Conservation (phyloP, 106 monocot species). For the Dendrobium huoshanense region DNA sequence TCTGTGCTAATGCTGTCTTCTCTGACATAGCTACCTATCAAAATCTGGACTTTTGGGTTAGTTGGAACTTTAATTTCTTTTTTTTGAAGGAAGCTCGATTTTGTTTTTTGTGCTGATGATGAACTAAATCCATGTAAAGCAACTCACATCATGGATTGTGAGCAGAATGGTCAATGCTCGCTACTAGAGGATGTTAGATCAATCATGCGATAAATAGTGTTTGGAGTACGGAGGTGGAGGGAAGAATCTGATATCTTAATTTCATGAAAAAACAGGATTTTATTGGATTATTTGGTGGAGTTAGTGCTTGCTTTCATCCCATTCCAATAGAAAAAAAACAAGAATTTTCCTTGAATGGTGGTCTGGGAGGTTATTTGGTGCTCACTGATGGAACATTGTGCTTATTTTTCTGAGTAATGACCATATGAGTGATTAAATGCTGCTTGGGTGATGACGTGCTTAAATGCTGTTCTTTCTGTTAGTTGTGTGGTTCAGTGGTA, state of each 20-base stretch:
- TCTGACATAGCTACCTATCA: neutral
- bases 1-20: neutral
- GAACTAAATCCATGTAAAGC: neutral
- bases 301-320: neutral
- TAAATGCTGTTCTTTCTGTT: neutral
- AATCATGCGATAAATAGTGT: neutral
- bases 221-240: neutral
- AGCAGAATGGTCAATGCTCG: neutral
- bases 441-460: too few species aligned
- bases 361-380: neutral
- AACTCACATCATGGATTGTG: neutral
- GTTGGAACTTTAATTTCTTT: neutral
- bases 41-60: neutral
- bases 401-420: neutral
- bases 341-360: neutral
- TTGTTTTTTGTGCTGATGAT: neutral
- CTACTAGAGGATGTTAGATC: neutral
- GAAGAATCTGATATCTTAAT: neutral
- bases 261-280: neutral
- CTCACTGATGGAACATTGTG: neutral
- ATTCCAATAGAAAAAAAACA: neutral
- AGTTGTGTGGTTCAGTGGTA: neutral
- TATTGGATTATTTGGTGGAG: neutral
- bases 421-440: too few species aligned
- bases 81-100: neutral